Conservation (phyloP, 2,329 filamentous ascomycete species). For the Cordyceps militaris region DNA sequence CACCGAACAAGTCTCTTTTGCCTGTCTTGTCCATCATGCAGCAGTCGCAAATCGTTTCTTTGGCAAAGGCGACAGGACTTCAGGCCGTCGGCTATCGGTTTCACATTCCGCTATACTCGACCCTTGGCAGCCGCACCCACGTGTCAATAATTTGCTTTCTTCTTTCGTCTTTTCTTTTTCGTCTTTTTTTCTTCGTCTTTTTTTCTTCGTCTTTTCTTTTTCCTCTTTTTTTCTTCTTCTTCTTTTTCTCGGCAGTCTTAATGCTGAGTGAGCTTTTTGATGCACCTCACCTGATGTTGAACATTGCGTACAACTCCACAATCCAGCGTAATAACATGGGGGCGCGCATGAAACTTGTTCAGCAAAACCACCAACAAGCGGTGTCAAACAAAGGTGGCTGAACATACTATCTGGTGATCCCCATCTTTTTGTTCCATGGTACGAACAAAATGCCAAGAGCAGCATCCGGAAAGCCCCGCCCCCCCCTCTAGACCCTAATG, state of each 20-base stretch:
- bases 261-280: no score
- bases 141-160: neutral
- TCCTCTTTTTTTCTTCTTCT: no score
- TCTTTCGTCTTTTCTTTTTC: no score
- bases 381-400: conserved; percentile 4
- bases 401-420: neutral
- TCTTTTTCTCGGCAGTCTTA: no score
- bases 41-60: neutral
- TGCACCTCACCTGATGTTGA: neutral
- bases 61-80: neutral
- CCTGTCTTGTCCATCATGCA: neutral
- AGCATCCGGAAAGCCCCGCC: neutral
- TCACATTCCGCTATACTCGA: neutral
- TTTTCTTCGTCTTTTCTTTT: no score
- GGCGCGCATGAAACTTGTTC: neutral
- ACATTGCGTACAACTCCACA: conserved; percentile 1
- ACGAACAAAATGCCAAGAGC: neutral
- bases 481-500: neutral
- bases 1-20: neutral
- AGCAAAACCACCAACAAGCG: conserved; percentile 7
- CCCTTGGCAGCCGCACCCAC: neutral
- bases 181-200: no score
- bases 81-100: neutral
- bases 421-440: neutral
- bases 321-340: neutral